Evolutionary conservation across 176 grass and related monocot genomes (phyloP).

Genomic region (Oryza longistaminata): DNA sequence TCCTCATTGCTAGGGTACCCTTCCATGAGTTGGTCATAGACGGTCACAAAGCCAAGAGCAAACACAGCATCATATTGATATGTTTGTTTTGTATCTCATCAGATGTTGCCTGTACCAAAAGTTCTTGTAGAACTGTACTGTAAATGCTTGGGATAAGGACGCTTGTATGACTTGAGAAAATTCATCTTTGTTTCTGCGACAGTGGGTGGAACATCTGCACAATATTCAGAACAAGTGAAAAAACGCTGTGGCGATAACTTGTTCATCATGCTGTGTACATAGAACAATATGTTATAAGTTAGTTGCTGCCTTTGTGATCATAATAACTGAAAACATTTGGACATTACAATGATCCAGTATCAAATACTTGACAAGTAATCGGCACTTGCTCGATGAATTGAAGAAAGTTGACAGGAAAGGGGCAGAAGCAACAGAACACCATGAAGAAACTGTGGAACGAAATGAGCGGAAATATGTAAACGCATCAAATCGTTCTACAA

Average conservation of each 20-base stretch:
- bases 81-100: slow-evolving; percentile 95
- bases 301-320: neutral
- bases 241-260: slow-evolving; percentile 10
- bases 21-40: slow-evolving; percentile 96
- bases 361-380: slow-evolving; percentile 7
- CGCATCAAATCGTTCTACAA: neutral
- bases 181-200: slow-evolving; percentile 83
- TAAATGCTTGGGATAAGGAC: slow-evolving; percentile 97
- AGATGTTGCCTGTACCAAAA: slow-evolving; percentile 95
- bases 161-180: slow-evolving; percentile 91
- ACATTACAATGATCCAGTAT: neutral
- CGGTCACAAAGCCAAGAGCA: slow-evolving; percentile 92
- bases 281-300: neutral
- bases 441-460: neutral
- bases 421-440: neutral
- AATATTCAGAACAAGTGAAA: slow-evolving; percentile 38
- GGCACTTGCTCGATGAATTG: neutral
- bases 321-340: neutral
- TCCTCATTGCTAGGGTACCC: slow-evolving; percentile 83
- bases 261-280: neutral
- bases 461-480: neutral
- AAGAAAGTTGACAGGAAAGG: neutral
- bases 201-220: slow-evolving; percentile 76
- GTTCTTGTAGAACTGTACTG: slow-evolving; percentile 84
- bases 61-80: slow-evolving; percentile 95